Conservation (phyloP, 805 yeast species). For the Yamadazyma sp. region DNA sequence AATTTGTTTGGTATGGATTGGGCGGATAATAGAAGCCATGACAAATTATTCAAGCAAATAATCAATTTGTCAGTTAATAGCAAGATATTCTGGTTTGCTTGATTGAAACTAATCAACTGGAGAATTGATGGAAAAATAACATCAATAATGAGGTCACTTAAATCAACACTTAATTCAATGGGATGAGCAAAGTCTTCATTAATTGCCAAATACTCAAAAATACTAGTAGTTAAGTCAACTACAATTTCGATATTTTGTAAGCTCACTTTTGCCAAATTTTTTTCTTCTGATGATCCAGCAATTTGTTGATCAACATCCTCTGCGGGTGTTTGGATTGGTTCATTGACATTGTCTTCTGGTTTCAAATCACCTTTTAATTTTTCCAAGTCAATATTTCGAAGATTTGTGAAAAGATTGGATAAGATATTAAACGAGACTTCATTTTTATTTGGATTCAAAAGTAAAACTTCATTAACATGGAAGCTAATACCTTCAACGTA, state of each 20-base stretch:
- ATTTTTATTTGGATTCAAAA: slow-evolving; percentile 20
- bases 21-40: slow-evolving; percentile 52
- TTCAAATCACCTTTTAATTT: slow-evolving; percentile 25
- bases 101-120: slow-evolving; percentile 41
- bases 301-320: slow-evolving; percentile 25
- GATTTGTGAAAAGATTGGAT: slow-evolving; percentile 20
- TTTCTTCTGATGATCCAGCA: slow-evolving; percentile 35
- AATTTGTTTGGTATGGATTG: slow-evolving; percentile 38
- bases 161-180: slow-evolving; percentile 20
- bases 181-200: slow-evolving; percentile 26
- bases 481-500: slow-evolving; percentile 37
- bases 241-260: slow-evolving; percentile 67
- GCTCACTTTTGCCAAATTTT: slow-evolving; percentile 47
- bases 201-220: slow-evolving; percentile 56
- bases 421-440: slow-evolving; percentile 22
- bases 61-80: slow-evolving; percentile 55
- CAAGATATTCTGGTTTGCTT: slow-evolving; percentile 21
- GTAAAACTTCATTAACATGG: slow-evolving; percentile 37
- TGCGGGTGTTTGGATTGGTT: slow-evolving; percentile 25
- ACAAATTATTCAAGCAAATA: slow-evolving; percentile 67
- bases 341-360: slow-evolving; percentile 37
- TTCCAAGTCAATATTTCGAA: slow-evolving; percentile 30
- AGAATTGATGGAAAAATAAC: slow-evolving; percentile 31
- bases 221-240: slow-evolving; percentile 74
- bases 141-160: slow-evolving; percentile 21